A percentile compares a stretch with the other conserved stretches of the same genome.
These are phyloP conservation scores for Yamadazyma dushanensis DNA, from an alignment of 1,139 yeast species.

Conservation along the genomic window DNA sequence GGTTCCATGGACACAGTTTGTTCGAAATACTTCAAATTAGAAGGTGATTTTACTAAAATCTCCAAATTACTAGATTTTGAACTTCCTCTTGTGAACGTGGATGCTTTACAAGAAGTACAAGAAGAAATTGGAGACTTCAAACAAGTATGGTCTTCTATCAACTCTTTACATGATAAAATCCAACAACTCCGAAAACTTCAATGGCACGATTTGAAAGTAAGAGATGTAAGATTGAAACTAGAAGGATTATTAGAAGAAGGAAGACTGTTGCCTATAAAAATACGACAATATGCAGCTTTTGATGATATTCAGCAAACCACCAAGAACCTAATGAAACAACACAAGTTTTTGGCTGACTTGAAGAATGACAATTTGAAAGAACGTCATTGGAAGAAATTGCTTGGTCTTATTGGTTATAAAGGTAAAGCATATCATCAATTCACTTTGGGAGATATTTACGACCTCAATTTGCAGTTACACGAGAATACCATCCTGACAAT, in stretches of 20 bases:
- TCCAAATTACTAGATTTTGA: slow-evolving; percentile 31
- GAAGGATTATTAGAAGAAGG: slow-evolving; percentile 52
- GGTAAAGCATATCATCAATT: slow-evolving; percentile 20
- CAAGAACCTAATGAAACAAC: slow-evolving; percentile 39
- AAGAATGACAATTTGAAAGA: slow-evolving; percentile 58
- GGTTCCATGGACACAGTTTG: slow-evolving; percentile 37
- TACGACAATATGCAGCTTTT: slow-evolving; percentile 72
- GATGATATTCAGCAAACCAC: slow-evolving; percentile 54
- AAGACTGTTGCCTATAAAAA: slow-evolving; percentile 55
- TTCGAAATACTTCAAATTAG: slow-evolving; percentile 20
- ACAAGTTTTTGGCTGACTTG: slow-evolving; percentile 48
- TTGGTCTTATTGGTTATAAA: slow-evolving; percentile 26
- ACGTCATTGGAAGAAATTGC: slow-evolving; percentile 70
- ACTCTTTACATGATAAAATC: slow-evolving; percentile 54
- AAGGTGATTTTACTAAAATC: slow-evolving; percentile 33
- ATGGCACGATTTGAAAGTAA: slow-evolving; percentile 56
- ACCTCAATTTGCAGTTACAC: slow-evolving; percentile 50
- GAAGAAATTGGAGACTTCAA: slow-evolving; percentile 61
- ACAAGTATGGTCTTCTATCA: slow-evolving; percentile 67
- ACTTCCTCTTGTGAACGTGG: slow-evolving; percentile 19
- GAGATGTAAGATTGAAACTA: slow-evolving; percentile 48
- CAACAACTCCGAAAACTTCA: slow-evolving; percentile 39
- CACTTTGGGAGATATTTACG: slow-evolving; percentile 64
- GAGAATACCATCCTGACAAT: slow-evolving; percentile 48
- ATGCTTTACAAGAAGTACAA: slow-evolving; percentile 26